A percentile compares a stretch with the other conserved stretches of the same genome.
These are phyloP conservation scores for Ailanthus altissimus DNA, from an alignment of 345 rosid species.

Conservation along the genomic window DNA sequence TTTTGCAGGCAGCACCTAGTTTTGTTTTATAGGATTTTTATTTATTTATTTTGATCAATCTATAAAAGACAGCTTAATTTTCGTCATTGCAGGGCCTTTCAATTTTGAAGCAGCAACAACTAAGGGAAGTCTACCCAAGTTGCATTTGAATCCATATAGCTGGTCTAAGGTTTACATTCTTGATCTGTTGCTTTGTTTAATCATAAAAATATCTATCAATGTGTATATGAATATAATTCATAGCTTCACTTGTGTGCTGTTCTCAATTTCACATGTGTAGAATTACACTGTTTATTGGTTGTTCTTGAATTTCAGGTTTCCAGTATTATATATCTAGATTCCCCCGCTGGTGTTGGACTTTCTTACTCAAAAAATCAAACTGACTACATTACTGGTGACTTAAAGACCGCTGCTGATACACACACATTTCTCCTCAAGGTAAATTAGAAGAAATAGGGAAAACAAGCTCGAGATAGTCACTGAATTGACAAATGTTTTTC, in stretches of 20 bases:
- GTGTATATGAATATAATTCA: not conserved
- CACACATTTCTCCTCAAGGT: slow-evolving; percentile 78
- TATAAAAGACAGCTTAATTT: not conserved
- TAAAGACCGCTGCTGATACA: slow-evolving; percentile 66
- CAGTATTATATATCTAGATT: slow-evolving; percentile 73
- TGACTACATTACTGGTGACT: slow-evolving; percentile 67
- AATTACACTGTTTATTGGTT: not conserved
- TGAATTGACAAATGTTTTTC: not conserved
- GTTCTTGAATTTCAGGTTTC: slow-evolving; percentile 57
- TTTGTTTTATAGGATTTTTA: not conserved
- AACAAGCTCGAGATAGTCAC: not conserved
- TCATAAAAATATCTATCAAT: not conserved
- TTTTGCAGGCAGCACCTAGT: not conserved
- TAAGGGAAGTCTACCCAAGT: slow-evolving; percentile 36
- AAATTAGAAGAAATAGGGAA: not conserved
- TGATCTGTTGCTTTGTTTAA: not conserved
- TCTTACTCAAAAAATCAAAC: slow-evolving; percentile 62
- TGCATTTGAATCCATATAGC: slow-evolving; percentile 76
- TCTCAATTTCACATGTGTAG: not conserved
- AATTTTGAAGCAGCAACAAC: slow-evolving; percentile 55
- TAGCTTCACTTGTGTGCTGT: not conserved
- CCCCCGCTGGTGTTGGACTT: slow-evolving; percentile 87
- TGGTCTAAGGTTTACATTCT: slow-evolving; percentile 83
- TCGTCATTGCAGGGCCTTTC: slow-evolving; percentile 72
- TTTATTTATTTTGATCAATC: not conserved